Evolutionary conservation across 1,139 yeast genomes (phyloP), one percentile per base, ranked within the genome.

Genomic region (Pichia sp.): DNA sequence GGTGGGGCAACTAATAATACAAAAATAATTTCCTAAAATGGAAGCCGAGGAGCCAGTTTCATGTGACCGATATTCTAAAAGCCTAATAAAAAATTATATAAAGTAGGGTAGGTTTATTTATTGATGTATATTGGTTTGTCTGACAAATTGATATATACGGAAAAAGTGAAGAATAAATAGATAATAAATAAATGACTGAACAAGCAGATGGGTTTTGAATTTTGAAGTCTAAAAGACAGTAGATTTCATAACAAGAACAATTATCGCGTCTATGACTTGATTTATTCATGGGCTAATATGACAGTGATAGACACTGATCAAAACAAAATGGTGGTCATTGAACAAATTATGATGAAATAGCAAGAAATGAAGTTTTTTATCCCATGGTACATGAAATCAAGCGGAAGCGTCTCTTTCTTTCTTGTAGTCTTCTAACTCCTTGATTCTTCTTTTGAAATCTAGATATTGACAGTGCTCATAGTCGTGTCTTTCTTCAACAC

Each of bases 401-500:
- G 19, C 51, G 44, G 53, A 52, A 19, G 61, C 60, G 49, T 63
- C 69, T 56, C 70, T 63, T 45, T 74, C 68, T 53, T 72, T 78
- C 70, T 82, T 84, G 62, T 77, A 74, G 56, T 77, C 79, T 65
- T 82, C 80, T 70, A 87, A 76, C 72, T 86, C 92, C 69, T 82
- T 78, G 60, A 86, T 88, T 73, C 96, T 82, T 75, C 95, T 82
- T 69, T 84, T 80, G 75, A 85, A 88, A 69, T 88, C 96, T 71
- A 85, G 74, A 72, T 86, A 87, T 71, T 88, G 88, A 72, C 96
- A 88, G 67, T 87, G 88, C 72, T 88, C 96, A 78, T 92, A 89
- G 46, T 82, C 81, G 64, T 88, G 95, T 70, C 90, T 82, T 72
- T 86, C 90, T 62, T 85, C 87, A 59, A 80, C 78, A 72, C 96